Evolutionary conservation across 495 filamentous ascomycete species (phyloP).

Genomic region (Penicillium parvum): DNA sequence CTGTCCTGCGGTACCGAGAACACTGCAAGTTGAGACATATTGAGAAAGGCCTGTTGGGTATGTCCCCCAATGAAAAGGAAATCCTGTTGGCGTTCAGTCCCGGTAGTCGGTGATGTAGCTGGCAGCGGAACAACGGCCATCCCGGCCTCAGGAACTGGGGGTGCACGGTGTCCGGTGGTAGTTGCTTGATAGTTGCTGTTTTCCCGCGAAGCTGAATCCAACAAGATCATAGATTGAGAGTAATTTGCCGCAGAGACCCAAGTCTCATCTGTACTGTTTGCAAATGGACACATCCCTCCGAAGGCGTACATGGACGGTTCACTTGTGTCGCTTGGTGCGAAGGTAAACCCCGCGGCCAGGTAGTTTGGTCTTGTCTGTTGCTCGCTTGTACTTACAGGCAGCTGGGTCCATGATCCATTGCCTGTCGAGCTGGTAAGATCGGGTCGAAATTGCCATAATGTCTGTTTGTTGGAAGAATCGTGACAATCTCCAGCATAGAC

Average conservation of each 20-base stretch:
- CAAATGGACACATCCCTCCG: conserved; percentile 80
- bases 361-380: conserved; percentile 52
- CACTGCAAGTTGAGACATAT: conserved; percentile 86
- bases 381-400: conserved; percentile 20
- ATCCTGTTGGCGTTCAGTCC: conserved; percentile 56
- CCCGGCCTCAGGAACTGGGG: conserved; percentile 78
- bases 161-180: conserved; percentile 43
- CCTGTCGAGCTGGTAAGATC: conserved; percentile 32
- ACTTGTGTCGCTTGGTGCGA: conserved; percentile 53
- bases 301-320: conserved; percentile 63
- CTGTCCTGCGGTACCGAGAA: conserved; percentile 81
- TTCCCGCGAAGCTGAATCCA: conserved; percentile 29
- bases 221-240: conserved; percentile 66
- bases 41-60: conserved; percentile 77
- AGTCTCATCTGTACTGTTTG: conserved; percentile 33
- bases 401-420: conserved; percentile 55
- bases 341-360: conserved; percentile 62
- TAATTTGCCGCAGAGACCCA: conserved; percentile 68
- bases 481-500: conserved; percentile 68
- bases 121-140: conserved; percentile 72
- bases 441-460: conserved; percentile 53
- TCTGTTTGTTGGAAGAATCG: conserved; percentile 31
- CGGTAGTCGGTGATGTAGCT: conserved; percentile 52
- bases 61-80: conserved; percentile 86
- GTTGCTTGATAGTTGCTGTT: conserved; percentile 32